Conservation (phyloP, 2,329 filamentous ascomycete genomes). For the Aureobasidium mangrovei region DNA sequence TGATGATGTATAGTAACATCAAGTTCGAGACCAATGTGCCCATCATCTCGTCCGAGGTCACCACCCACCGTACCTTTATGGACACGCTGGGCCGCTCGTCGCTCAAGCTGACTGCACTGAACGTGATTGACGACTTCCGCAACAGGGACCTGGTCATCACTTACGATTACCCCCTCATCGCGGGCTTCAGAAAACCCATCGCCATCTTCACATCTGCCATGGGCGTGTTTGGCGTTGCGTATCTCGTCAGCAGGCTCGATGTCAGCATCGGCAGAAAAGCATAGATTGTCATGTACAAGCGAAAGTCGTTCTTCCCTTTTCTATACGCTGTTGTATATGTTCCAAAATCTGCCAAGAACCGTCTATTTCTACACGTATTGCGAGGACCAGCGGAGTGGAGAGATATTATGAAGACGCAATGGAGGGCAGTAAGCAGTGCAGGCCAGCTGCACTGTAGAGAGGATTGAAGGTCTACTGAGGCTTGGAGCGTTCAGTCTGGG, state of each 20-base stretch:
- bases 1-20: slow-evolving; percentile 53
- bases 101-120: slow-evolving; percentile 69
- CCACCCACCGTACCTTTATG: slow-evolving; percentile 79
- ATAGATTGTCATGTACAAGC: slow-evolving; percentile 13
- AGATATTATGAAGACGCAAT: background rate
- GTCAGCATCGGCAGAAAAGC: slow-evolving; percentile 57
- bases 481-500: slow-evolving; percentile 7
- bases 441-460: slow-evolving; percentile 1
- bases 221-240: slow-evolving; percentile 64
- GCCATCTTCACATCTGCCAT: slow-evolving; percentile 68
- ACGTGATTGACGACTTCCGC: slow-evolving; percentile 82
- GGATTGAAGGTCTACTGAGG: background rate
- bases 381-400: background rate
- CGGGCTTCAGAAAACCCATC: slow-evolving; percentile 75
- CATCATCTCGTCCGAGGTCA: slow-evolving; percentile 51
- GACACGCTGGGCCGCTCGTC: slow-evolving; percentile 85
- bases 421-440: background rate
- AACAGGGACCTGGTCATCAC: slow-evolving; percentile 73
- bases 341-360: background rate
- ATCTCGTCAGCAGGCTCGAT: slow-evolving; percentile 68
- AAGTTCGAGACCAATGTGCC: slow-evolving; percentile 69
- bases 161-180: slow-evolving; percentile 72
- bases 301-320: slow-evolving; percentile 3
- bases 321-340: background rate
- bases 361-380: background rate